Evolutionary conservation across 228 moss, liverwort and hornwort genomes (phyloP).

Genomic region (Sphagnum fallax): DNA sequence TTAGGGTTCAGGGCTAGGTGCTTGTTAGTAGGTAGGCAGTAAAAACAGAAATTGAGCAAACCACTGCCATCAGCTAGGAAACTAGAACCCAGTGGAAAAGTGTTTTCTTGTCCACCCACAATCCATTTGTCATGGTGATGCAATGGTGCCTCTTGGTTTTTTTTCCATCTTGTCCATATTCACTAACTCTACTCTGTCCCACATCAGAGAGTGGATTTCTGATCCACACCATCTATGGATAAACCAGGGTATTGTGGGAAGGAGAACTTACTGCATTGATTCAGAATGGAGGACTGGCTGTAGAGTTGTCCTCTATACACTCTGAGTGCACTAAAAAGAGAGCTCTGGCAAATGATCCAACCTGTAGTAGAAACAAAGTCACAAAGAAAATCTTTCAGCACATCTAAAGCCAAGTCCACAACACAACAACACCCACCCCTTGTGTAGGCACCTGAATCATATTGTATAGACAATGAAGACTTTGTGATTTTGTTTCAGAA

Average conservation of each 20-base stretch:
- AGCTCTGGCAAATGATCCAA: slow-evolving; percentile 92
- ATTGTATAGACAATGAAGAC: too few species aligned
- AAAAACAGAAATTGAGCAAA: too few species aligned
- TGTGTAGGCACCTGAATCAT: too few species aligned
- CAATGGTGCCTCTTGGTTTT: background rate
- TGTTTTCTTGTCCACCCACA: background rate
- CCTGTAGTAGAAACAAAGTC: slow-evolving; percentile 24
- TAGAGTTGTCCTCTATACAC: slow-evolving; percentile 55
- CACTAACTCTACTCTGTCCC: too few species aligned
- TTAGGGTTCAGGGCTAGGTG: too few species aligned
- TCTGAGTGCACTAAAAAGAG: slow-evolving; percentile 95
- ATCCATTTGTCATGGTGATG: background rate
- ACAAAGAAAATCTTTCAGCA: too few species aligned
- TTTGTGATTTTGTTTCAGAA: too few species aligned
- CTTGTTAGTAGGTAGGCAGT: too few species aligned
- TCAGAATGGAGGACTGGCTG: slow-evolving; percentile 82
- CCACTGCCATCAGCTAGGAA: background rate
- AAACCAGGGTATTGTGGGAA: background rate
- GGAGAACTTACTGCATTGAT: slow-evolving; percentile 75
- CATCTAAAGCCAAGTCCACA: too few species aligned
- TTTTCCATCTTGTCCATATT: background rate
- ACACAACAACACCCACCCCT: too few species aligned
- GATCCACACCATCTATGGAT: background rate
- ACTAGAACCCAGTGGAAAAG: background rate
- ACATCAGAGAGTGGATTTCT: background rate